Percentiles rank a stretch among this genome's conserved stretches.
Evolutionary conservation across 495 filamentous ascomycete genomes (phyloP).

Genomic region (Gamarada debralockiae): DNA sequence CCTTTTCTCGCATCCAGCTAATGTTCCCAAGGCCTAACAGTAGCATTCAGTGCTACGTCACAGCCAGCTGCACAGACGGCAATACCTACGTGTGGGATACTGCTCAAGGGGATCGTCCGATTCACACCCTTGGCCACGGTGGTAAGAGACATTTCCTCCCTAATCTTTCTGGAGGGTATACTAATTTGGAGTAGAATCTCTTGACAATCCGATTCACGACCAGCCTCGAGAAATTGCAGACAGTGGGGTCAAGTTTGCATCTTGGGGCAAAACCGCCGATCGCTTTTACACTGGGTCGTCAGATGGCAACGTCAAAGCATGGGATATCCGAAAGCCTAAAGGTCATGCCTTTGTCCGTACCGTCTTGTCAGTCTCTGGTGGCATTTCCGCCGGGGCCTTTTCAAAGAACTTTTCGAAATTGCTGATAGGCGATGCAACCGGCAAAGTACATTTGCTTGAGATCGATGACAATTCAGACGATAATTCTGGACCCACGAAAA

Average conservation of each 20-base stretch:
- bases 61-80: slow-evolving; percentile 82
- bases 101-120: slow-evolving; percentile 46
- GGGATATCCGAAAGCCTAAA: slow-evolving; percentile 66
- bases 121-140: slow-evolving; percentile 70
- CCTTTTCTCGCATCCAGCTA: slow-evolving; percentile 36
- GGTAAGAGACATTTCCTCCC: slow-evolving; percentile 14
- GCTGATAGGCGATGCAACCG: slow-evolving; percentile 71
- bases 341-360: slow-evolving; percentile 63
- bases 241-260: slow-evolving; percentile 73
- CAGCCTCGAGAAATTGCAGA: slow-evolving; percentile 63
- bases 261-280: slow-evolving; percentile 69
- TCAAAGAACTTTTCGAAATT: slow-evolving; percentile 68
- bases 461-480: slow-evolving; percentile 25
- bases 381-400: slow-evolving; percentile 65
- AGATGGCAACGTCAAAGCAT: slow-evolving; percentile 81
- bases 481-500: too few relatives aligned
- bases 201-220: slow-evolving; percentile 56
- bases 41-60: slow-evolving; percentile 52
- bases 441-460: slow-evolving; percentile 65
- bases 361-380: slow-evolving; percentile 41
- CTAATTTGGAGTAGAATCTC: slow-evolving; percentile 33
- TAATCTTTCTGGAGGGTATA: background rate
- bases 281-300: slow-evolving; percentile 87
- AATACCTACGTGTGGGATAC: slow-evolving; percentile 83
- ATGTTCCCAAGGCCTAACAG: slow-evolving; percentile 38